Percentiles rank a stretch among this genome's conserved stretches.
These are phyloP conservation scores for Litsea cubeba DNA, from an alignment of 164 flowering plant species.

Conservation along the genomic window DNA sequence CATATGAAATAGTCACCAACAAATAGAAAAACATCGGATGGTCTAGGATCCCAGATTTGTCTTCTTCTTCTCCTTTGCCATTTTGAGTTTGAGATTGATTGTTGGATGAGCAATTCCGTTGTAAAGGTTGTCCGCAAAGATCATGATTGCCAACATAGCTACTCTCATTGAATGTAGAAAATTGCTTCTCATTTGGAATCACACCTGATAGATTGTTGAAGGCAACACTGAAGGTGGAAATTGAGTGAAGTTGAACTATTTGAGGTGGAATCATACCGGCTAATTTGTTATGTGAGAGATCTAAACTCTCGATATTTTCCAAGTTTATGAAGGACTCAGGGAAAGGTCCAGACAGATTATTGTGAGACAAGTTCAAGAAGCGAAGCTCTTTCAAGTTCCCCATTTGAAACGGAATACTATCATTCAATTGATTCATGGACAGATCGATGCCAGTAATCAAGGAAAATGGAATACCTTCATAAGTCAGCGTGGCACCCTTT, in stretches of 20 bases:
- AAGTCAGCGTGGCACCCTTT: not conserved
- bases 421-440: not conserved
- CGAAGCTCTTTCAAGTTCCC: not conserved
- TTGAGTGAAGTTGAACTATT: not conserved
- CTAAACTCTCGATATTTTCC: conserved; percentile 3
- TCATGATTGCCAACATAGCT: not conserved
- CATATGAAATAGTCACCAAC: not conserved
- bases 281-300: conserved; percentile 1
- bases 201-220: not conserved
- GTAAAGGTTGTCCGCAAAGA: not conserved
- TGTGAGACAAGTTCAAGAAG: conserved; percentile 5
- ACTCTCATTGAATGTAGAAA: not conserved
- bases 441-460: conserved; percentile 6
- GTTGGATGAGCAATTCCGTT: not conserved
- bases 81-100: not conserved
- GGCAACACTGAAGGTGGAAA: conserved; percentile 2
- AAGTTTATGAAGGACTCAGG: not conserved
- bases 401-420: not conserved
- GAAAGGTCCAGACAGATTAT: not conserved
- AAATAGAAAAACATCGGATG: not conserved
- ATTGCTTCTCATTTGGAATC: not conserved
- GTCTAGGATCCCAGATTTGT: not conserved
- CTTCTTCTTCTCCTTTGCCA: not conserved
- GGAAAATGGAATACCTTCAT: not conserved
- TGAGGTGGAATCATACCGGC: not conserved